Conservation (phyloP, 2,329 filamentous ascomycete species). For the Passalora sequoiae region DNA sequence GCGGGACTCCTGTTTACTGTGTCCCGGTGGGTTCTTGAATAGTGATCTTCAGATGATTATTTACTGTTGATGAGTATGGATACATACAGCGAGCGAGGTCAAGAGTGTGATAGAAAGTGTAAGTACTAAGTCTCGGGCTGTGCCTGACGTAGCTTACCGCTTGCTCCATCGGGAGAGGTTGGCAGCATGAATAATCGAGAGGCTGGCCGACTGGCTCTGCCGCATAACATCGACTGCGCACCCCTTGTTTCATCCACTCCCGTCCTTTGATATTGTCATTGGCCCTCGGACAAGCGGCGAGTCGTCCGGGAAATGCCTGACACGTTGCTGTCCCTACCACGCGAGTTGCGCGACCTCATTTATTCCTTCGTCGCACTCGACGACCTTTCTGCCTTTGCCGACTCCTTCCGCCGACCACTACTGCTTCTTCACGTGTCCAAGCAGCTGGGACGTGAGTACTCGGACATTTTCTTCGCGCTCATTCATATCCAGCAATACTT, state of each 20-base stretch:
- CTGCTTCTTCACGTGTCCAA: constrained; percentile 10
- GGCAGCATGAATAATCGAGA: neutral
- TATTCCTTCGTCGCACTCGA: constrained; percentile 12
- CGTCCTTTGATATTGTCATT: too few species aligned
- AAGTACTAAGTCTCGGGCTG: neutral
- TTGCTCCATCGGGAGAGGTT: neutral
- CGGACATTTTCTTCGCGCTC: constrained; percentile 12
- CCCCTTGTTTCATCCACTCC: too few species aligned
- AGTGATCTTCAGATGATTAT: neutral
- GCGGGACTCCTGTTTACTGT: too few species aligned
- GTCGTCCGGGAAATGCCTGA: neutral
- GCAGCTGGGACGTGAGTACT: constrained; percentile 12
- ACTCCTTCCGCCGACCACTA: constrained; percentile 8
- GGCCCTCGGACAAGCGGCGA: too few species aligned
- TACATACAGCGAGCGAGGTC: neutral
- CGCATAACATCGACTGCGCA: too few species aligned
- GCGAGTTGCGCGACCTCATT: constrained; percentile 13
- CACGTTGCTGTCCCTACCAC: constrained; percentile 12
- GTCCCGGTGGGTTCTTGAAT: neutral
- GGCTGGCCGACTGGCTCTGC: too few species aligned
- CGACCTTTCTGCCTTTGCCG: constrained; percentile 13
- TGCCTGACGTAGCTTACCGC: neutral
- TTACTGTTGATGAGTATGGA: neutral
- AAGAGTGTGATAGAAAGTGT: neutral
- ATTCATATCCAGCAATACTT: constrained; percentile 11